Base-by-base conservation (phyloP, 352 stramenopile genomes). In the Globisporangium takayamanum region DNA sequence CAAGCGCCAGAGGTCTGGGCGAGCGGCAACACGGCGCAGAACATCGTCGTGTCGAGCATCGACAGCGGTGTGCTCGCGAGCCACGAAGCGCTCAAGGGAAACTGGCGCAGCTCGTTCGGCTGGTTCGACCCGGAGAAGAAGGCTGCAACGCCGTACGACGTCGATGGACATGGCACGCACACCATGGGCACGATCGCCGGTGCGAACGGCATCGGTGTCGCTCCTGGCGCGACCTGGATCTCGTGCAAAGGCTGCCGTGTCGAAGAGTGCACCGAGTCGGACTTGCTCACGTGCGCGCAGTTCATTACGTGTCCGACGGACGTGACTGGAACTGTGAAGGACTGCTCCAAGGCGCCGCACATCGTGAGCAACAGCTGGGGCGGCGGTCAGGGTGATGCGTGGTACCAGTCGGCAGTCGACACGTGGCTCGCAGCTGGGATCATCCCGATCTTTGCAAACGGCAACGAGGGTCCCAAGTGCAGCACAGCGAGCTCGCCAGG, bases 291-390 rank as follows among this genome's bases (percentile, higher is more conserved):
- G 14, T 45, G 41, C 41, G 16, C 16, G 14, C 41, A 45, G 41
- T 45, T 45, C 41, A 45, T 45, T 5, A 16, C 16, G n/a, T 78
- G 66, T 18, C 68, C 71, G 4, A 76, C 64, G 7, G 39, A 65
- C 28, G 5, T 53, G 14, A 53, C 41, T 7, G 71, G 68, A 20
- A 63, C 15, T 2, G 37, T 45, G 50, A 62, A 64, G 50, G 62
- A 72, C 50, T 77, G 69, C 53, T 57, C 66, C 26, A 63, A 74
- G 50, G 63, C 57, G 8, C 68, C 68, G 15, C 8, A 68, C n/a
- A 8, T 75, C 15, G 66, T 75, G 15, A 73, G 55, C 55, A 73
- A 75, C 60, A 69, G 53, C 37, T 75, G 68, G 68, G 68, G 61
- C n/a, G 57, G 58, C n/a, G 61, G 56, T 15, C 57, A 60, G n/a